A percentile compares a stretch with the other conserved stretches of the same genome.
Conservation (phyloP, 179 eudicot genomes). For the Corrigiola litoralis region DNA sequence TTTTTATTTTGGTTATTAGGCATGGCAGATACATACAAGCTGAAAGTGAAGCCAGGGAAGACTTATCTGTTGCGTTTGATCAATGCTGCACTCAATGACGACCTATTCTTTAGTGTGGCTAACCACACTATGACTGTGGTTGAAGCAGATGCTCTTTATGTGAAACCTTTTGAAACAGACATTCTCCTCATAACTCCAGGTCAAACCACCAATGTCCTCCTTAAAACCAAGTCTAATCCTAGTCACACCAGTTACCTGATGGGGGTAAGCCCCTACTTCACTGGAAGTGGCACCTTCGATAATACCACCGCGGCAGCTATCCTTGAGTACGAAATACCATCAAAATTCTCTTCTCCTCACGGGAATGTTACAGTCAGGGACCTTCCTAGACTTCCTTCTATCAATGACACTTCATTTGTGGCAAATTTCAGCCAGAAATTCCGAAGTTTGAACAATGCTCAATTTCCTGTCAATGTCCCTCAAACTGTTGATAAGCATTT, state of each 20-base stretch:
- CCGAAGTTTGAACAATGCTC: slow-evolving; percentile 46
- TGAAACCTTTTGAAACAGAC: slow-evolving; percentile 52
- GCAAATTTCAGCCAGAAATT: slow-evolving; percentile 42
- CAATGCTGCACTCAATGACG: slow-evolving; percentile 75
- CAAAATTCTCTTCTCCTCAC: neutral
- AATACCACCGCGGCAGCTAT: slow-evolving; percentile 62
- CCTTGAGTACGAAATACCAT: slow-evolving; percentile 36
- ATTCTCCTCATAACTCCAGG: slow-evolving; percentile 51
- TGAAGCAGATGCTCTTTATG: slow-evolving; percentile 53
- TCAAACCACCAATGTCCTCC: slow-evolving; percentile 71
- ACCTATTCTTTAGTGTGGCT: slow-evolving; percentile 52
- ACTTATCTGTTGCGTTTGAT: slow-evolving; percentile 55
- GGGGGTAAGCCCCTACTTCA: slow-evolving; percentile 60
- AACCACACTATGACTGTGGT: slow-evolving; percentile 59
- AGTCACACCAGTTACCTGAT: slow-evolving; percentile 43
- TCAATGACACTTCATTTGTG: slow-evolving; percentile 53
- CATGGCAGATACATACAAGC: slow-evolving; percentile 47
- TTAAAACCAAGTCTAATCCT: slow-evolving; percentile 42
- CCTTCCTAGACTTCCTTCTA: slow-evolving; percentile 51
- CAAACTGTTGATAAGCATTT: slow-evolving; percentile 40
- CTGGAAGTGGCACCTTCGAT: slow-evolving; percentile 65
- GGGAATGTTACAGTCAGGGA: slow-evolving; percentile 9
- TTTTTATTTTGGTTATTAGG: neutral
- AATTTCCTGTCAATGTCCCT: slow-evolving; percentile 53
- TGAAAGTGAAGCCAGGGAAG: slow-evolving; percentile 57